phyloP scores from a whole-genome alignment of 1,139 yeast species.

The Eremothecium sinecaudum region DNA sequence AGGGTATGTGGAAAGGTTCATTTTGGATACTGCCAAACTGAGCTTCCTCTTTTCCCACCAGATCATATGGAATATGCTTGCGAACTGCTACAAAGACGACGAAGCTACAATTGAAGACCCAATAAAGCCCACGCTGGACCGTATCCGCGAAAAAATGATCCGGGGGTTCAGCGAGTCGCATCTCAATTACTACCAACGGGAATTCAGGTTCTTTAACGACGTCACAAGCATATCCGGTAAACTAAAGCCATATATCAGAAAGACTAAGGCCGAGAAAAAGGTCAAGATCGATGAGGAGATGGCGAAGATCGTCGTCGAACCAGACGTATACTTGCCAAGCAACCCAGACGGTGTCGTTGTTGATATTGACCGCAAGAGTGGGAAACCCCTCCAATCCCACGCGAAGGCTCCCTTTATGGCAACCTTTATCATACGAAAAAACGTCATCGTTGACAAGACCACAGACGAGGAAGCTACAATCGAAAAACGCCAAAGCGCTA shows the following conservation, averaged over 20 bases:
- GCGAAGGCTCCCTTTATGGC: conserved; percentile 99
- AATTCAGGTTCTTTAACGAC: conserved; percentile 81
- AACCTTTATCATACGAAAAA: conserved; percentile 71
- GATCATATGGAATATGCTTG: conserved; percentile 95
- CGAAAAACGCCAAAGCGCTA: conserved; percentile 86
- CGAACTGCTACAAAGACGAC: conserved; percentile 86
- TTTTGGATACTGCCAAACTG: conserved; percentile 84
- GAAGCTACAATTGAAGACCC: conserved; percentile 72
- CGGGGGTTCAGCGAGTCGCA: conserved; percentile 52
- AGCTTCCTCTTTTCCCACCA: conserved; percentile 93
- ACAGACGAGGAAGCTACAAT: conserved; percentile 28
- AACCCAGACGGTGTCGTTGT: conserved; percentile 93
- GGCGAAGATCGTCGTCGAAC: conserved; percentile 64
- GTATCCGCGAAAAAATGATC: conserved; percentile 60
- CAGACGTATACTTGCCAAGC: conserved; percentile 88
- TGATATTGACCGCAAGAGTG: conserved; percentile 86
- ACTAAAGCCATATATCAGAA: conserved; percentile 85
- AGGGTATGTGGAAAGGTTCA: conserved; percentile 83
- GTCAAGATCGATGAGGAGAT: conserved; percentile 94
- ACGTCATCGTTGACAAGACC: conserved; percentile 42
- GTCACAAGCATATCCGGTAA: conserved; percentile 92
- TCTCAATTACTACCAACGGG: conserved; percentile 61
- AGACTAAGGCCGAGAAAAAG: conserved; percentile 92
- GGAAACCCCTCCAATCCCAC: conserved; percentile 94
- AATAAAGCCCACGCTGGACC: conserved; percentile 74